Base-by-base conservation (phyloP, 169 alveolate genomes). In the Plasmodium sp. region DNA sequence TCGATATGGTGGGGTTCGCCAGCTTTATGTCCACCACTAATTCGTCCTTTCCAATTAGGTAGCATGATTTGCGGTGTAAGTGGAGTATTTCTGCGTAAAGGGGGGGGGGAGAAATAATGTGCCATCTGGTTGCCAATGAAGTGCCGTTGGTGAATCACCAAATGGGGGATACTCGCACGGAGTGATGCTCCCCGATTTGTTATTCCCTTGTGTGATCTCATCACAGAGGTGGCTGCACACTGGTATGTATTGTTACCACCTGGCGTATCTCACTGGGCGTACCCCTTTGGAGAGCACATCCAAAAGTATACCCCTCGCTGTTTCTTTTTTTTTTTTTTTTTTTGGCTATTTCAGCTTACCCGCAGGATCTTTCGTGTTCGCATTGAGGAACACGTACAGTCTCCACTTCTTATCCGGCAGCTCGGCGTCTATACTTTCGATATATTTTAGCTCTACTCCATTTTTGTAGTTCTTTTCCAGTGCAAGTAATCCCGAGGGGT, bases 41-140 rank as follows among this genome's bases (percentile, higher is more conserved):
- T 31, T 83, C 88, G 85, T 99, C 99, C 94, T 98, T 98, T n/a
- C 99, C 99, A 82, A 98, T 88, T 79, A 98, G 80, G 93, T 97
- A 97, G 80, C 94, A 92, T 45, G 97, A 96, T 34, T 96, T 94
- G 22, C 95, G 84, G 83, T 96, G 98, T 51, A 97, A 74, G 75
- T 95, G 97, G 31, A 96, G 85, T 62, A 97, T 96, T 92, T 97
- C 97, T 84, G 95, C 34, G 77, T 71, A 22, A n/a, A 83, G 81
- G 39, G 41, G 34, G 41, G 34, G 81, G 43, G 71, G 22, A 22
- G 22, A 39, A 83, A 72, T 84, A 72, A 80, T 45, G 54, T 71
- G 48, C 31, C 9, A 92, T 34, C 45, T 14, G 79, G 0, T 18
- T 43, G 73, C 0, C 48, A 79, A 48, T 48, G 58, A 10, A 22